phyloP scores from a whole-genome alignment of 805 yeast genomes.

The Teunomyces tritomae region DNA sequence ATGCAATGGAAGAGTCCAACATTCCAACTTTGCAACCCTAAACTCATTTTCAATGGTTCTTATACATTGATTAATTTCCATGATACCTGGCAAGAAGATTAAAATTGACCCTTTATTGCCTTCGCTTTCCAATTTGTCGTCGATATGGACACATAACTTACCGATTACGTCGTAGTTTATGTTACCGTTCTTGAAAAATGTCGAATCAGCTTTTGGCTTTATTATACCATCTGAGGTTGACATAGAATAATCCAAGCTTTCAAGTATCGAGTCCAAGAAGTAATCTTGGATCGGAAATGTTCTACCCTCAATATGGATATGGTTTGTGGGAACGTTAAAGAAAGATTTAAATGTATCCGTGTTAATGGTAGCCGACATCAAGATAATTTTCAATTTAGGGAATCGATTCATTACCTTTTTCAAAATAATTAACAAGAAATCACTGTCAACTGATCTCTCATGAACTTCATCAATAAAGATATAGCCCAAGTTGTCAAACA shows the following conservation, averaged over 20 bases:
- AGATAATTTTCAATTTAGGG: constrained; percentile 60
- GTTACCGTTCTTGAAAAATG: constrained; percentile 61
- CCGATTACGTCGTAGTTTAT: constrained; percentile 75
- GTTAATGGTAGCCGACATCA: constrained; percentile 95
- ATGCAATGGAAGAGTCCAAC: constrained; percentile 71
- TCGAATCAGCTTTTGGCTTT: constrained; percentile 62
- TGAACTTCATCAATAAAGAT: constrained; percentile 95
- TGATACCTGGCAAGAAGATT: constrained; percentile 85
- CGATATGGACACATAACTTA: constrained; percentile 51
- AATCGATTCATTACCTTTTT: constrained; percentile 54
- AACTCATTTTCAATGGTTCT: constrained; percentile 27
- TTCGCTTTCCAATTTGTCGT: constrained; percentile 43
- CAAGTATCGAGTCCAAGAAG: constrained; percentile 67
- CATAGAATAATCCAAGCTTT: constrained; percentile 55
- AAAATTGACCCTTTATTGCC: constrained; percentile 68
- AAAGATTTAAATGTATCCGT: constrained; percentile 62
- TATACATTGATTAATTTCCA: constrained; percentile 74
- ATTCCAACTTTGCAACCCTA: constrained; percentile 16
- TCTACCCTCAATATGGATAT: constrained; percentile 85
- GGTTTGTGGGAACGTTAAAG: constrained; percentile 53
- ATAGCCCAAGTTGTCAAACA: constrained; percentile 59
- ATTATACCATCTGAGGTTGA: constrained; percentile 39
- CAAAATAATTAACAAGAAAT: constrained; percentile 73
- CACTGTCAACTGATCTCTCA: constrained; percentile 89
- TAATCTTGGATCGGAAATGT: constrained; percentile 86